Evolutionary conservation across 352 stramenopile genomes (phyloP), one percentile per base, ranked within the genome.

Genomic region (Phytophthora fragariae): DNA sequence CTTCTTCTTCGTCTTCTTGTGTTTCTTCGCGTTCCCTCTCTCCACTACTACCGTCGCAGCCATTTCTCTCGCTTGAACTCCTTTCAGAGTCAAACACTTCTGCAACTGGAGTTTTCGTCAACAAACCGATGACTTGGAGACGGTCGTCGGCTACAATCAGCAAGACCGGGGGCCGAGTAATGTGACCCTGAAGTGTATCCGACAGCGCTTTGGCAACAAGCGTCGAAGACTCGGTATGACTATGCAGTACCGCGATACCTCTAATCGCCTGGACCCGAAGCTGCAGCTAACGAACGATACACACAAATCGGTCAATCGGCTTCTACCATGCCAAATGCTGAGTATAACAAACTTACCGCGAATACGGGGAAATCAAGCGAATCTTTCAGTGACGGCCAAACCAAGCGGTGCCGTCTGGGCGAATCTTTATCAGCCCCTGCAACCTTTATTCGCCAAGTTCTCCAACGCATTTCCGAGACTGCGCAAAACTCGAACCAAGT

Each of bases 351-450:
- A 58, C 79, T 35, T 62, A 86, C 81, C 53, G 39, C 27, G 50
- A 76, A 54, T 5, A 44, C 41, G 3, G 67, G 65, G 31, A 75
- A 74, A 9, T 75, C 77, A 24, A 86, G 80, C 27, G 72, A 86
- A 24, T 82, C 77, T 57, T 79, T 80, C 57, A 88, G 64, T 9
- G 74, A 82, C 21, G 81, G 79, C 79, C 79, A 88, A 37, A 65
- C 47, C 27, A 84, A 21, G 24, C 69, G 55, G 12, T 64, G 17
- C 12, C 53, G 39, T 15, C 65, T 68, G 14, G 6, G 50, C 4
- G n/a, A 31, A 49, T 21, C 65, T 24, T 62, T 57, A 1, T 17
- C 49, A 65, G 17, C 3, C 11, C 50, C 46, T 46, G 9, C 14
- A 49, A 72, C 37, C 11, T 64, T 62, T 17, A 86, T 19, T 5